Evolutionary conservation across 306 rosid genomes (phyloP), one percentile per base, ranked within the genome.

Genomic region (Quillaja saponaria): DNA sequence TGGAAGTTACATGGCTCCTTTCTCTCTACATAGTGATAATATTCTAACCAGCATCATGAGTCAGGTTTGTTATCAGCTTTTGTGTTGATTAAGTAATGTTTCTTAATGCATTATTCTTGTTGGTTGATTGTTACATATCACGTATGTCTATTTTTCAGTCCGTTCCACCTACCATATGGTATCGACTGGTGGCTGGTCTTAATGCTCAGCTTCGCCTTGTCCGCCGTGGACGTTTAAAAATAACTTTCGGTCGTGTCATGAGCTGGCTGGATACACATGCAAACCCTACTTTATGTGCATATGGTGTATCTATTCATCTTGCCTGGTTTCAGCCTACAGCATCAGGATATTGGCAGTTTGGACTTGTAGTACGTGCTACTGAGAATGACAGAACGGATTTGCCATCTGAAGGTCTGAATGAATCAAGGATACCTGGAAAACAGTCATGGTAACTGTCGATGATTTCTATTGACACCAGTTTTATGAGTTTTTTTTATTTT

Each of bases 1-100:
- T 81, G 99, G 97, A 78, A 89, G 95, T 62, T 94, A 85, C 68
- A 85, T 90, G 99, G 91, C 96, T 58, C 88, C 99, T 74, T 94
- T 87, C 81, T 62, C 82, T 60, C 96, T 89, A 68, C 77, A 83
- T 78, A 89, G 85, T 28, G 99, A 94, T 79, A 90, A 67, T 78
- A 86, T 86, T 69, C 90, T 91, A 28, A 91, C 98, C 20, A 75
- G 90, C 77, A 82, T 91, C 72, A 82, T 82, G 83, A 86, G 96
- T 76, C 98, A 88, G 96, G 98, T 91, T 79, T 66, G 82, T 49
- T 55, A 31, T 35, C 61, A 18, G 59, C 64, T 41, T 66, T 33
- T 46, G 17, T 73, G 48, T 67, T 67, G 65, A 40, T 68, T 56
- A 31, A 61, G 49, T 16, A 49, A 40, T 15, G 14, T 55, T 40